Conservation (phyloP, 345 rosid genomes). For the Hevea brasiliensis region DNA sequence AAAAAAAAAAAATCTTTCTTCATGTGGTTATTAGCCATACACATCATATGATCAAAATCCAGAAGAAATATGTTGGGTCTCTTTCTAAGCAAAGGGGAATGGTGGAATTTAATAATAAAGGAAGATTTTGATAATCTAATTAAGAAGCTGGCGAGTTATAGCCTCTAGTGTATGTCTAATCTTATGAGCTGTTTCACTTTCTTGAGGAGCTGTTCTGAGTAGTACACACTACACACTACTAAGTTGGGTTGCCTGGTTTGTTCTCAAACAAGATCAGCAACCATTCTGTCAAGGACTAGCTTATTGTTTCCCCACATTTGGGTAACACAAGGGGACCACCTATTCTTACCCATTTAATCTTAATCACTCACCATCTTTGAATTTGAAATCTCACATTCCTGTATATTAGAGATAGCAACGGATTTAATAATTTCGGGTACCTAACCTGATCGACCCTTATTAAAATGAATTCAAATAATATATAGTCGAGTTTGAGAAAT, state of each 20-base stretch:
- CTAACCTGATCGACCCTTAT: too few species aligned
- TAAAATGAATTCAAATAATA: too few species aligned
- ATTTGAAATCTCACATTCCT: too few species aligned
- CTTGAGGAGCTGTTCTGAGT: not conserved
- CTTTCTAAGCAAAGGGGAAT: not conserved
- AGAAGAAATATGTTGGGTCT: not conserved
- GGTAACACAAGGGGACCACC: conserved; percentile 5
- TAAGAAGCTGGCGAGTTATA: too few species aligned
- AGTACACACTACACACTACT: not conserved
- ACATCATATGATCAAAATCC: too few species aligned
- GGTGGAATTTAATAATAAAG: not conserved
- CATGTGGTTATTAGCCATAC: too few species aligned
- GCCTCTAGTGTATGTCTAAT: not conserved
- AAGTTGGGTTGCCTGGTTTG: conserved; percentile 4
- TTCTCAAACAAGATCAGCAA: not conserved
- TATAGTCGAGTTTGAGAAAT: too few species aligned
- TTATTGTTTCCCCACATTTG: conserved; percentile 2
- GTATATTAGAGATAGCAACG: too few species aligned
- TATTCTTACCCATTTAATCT: not conserved
- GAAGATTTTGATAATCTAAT: not conserved
- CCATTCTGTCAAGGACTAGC: not conserved
- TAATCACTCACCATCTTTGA: not conserved
- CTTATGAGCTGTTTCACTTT: not conserved
- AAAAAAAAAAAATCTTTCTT: too few species aligned
- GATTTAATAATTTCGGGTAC: too few species aligned